Percentiles rank a stretch among this genome's conserved stretches.
Evolutionary conservation across 1,139 yeast species (phyloP).

Genomic region (Kodamaea alishanica): DNA sequence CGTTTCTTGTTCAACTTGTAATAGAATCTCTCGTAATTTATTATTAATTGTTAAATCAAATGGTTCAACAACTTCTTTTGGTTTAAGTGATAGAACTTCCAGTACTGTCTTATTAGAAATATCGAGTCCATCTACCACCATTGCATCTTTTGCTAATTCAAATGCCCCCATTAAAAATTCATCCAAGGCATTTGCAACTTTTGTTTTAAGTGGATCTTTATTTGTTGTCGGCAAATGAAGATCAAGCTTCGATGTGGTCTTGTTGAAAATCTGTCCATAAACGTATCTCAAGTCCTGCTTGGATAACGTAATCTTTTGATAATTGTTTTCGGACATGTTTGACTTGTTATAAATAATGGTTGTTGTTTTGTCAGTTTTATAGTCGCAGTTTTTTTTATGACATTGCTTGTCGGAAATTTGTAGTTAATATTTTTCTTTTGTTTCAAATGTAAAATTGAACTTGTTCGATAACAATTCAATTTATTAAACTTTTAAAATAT

Average conservation of each 20-base stretch:
- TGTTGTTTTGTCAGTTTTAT: background rate
- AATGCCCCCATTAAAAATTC: constrained; percentile 46
- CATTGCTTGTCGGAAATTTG: constrained; percentile 2
- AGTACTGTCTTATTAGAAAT: constrained; percentile 14
- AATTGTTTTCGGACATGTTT: constrained; percentile 1
- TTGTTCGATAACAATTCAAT: background rate
- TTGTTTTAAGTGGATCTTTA: constrained; percentile 44
- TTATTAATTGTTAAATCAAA: constrained; percentile 59
- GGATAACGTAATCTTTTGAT: constrained; percentile 43
- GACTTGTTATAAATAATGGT: background rate
- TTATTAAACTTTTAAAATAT: constrained; percentile 12
- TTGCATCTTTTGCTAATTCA: constrained; percentile 48
- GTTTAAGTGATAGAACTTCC: constrained; percentile 31
- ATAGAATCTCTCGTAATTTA: constrained; percentile 48
- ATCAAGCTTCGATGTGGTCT: constrained; percentile 41
- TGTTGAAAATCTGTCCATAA: constrained; percentile 39
- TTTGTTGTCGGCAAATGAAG: constrained; percentile 45
- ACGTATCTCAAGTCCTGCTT: constrained; percentile 49
- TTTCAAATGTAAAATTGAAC: background rate
- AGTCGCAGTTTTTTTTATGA: background rate
- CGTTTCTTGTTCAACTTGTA: constrained; percentile 56
- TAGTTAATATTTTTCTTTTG: background rate
- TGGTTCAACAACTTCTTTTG: constrained; percentile 49
- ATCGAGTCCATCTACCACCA: constrained; percentile 49
- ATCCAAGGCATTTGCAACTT: constrained; percentile 42